These are phyloP conservation scores for Clonostachys chloroleuca DNA, from an alignment of 2,329 filamentous ascomycete genomes.

Conservation along the genomic window DNA sequence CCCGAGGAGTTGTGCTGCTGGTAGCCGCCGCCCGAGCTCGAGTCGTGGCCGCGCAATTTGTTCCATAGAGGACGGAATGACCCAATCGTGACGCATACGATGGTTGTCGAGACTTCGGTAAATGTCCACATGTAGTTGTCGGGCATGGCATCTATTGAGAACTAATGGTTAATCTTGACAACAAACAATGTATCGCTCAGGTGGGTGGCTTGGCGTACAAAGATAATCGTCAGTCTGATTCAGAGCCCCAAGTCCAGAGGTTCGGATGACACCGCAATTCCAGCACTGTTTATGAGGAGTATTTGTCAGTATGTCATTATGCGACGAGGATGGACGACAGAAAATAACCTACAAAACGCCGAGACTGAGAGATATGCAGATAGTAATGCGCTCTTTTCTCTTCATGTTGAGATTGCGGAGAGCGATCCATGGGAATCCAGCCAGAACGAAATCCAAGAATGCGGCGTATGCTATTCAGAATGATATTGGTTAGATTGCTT, in stretches of 20 bases:
- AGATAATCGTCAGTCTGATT: not conserved
- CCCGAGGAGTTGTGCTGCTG: slow-evolving; percentile 8
- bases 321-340: not conserved
- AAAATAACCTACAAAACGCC: not conserved
- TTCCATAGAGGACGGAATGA: slow-evolving; percentile 1
- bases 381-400: not conserved
- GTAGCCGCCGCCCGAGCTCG: slow-evolving; percentile 7
- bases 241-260: not conserved
- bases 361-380: slow-evolving; percentile 1
- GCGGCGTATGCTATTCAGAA: not conserved
- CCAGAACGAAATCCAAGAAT: not conserved
- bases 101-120: slow-evolving; percentile 4
- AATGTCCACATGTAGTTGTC: not conserved
- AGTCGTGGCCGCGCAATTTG: slow-evolving; percentile 6
- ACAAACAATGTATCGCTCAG: not conserved
- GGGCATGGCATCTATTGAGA: not conserved
- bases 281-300: not conserved
- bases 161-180: too few species aligned
- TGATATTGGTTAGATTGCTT: not conserved
- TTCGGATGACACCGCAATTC: slow-evolving; percentile 1
- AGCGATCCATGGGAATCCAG: not conserved
- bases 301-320: not conserved
- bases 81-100: not conserved
- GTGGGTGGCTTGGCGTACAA: not conserved
- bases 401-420: slow-evolving; percentile 1